These are phyloP conservation scores for Aspergillus costaricaensis DNA, from an alignment of 2,329 filamentous ascomycete genomes.

Conservation along the genomic window DNA sequence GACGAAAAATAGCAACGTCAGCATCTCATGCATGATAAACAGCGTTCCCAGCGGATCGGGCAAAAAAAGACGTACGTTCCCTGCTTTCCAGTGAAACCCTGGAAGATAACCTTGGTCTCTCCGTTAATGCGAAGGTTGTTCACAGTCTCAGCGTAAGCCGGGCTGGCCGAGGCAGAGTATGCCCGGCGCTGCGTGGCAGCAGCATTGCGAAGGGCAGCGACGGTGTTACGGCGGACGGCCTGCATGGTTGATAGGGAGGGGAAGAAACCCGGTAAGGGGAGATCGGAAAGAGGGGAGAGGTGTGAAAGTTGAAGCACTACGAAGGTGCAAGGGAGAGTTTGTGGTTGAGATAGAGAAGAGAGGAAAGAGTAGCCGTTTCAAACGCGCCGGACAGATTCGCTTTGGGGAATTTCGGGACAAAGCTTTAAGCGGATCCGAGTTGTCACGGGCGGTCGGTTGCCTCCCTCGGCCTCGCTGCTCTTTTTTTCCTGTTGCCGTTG, in stretches of 20 bases:
- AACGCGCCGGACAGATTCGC: conserved; percentile 22
- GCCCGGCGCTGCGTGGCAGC: conserved; percentile 64
- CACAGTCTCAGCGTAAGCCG: conserved; percentile 66
- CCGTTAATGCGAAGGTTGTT: conserved; percentile 89
- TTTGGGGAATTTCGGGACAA: conserved; percentile 38
- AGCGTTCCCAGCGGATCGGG: background rate
- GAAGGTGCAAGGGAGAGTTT: conserved; percentile 11
- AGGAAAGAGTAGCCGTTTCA: conserved; percentile 20
- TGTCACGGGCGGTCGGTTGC: conserved; percentile 30
- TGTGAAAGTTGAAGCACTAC: background rate
- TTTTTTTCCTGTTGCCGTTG: conserved; percentile 19
- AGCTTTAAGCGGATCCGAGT: conserved; percentile 41
- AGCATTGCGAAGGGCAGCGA: conserved; percentile 68
- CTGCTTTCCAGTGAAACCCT: conserved; percentile 97
- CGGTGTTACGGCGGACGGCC: conserved; percentile 73
- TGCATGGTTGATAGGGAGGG: conserved; percentile 62
- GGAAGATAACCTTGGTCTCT: conserved; percentile 93
- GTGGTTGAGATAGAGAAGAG: conserved; percentile 18
- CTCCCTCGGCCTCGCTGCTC: conserved; percentile 23
- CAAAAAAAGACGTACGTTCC: conserved; percentile 73
- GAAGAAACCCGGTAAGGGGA: conserved; percentile 20
- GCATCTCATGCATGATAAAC: conserved; percentile 26
- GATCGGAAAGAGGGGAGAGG: conserved; percentile 18
- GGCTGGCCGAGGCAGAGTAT: conserved; percentile 67
- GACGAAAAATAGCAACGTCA: conserved; percentile 29